Evolutionary conservation across 192 early-diverging fungal genomes (phyloP), one percentile per base, ranked within the genome.

Genomic region (Linnemannia elongata): DNA sequence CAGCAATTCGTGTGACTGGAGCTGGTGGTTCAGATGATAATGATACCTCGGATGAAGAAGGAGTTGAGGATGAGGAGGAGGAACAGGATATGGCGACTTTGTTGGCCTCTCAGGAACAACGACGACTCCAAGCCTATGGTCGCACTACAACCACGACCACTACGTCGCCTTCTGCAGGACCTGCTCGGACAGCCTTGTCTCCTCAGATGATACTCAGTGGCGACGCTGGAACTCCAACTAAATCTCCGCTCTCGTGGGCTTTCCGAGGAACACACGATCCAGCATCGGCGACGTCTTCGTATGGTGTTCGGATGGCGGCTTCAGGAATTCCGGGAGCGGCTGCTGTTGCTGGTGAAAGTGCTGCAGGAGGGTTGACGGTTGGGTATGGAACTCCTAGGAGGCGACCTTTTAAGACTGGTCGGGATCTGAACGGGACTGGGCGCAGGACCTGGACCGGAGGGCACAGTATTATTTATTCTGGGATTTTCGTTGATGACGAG

Each of bases 401-500:
- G 20, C 75, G 85, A 70, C 47, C 72, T 13, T 35, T 74, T 22
- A 68, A 76, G 2, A 49, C 85, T 3, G 81, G 81, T 57, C 30
- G 74, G 36, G 76, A 75, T 36, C 70, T 52, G 17, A 87, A 81
- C 24, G 85, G 79, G 9, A 78, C 80, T 22, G 85, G 76, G 1
- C 44, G 85, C 8, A 80, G 85, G 69, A 87, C 85, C 6, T 87
- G 85, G 85, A 87, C 85, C 8, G 79, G 85, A 41, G 85, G 85
- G 7, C 85, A 81, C 42, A 87, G 80, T 66, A 87, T 87, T 68
- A 87, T 87, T n/a, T 87, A 87, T 42, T 87, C 85, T 15, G 85
- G 85, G 8, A 87, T 87, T 41, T 77, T 87, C 57, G 76, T 81
- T 12, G 85, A 87, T 13, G 85, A 87, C 13, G 80, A 77, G n/a